Evolutionary conservation across 345 rosid species (phyloP), one percentile per base, ranked within the genome.

Genomic region (Zanthoxylum bungeanum): DNA sequence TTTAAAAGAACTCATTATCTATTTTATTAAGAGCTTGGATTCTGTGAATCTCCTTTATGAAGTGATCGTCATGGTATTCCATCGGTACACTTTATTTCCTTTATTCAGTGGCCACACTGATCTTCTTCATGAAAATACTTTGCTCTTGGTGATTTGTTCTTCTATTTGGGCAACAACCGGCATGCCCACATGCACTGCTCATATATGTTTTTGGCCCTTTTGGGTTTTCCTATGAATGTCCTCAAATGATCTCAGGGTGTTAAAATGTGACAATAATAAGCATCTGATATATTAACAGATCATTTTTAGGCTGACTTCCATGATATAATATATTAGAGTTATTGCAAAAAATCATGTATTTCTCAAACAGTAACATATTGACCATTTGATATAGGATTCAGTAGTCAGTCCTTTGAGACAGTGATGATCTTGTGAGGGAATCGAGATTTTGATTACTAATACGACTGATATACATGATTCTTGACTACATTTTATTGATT

Each of bases 41-140:
- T 69, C 21, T 64, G 51, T 37, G 40, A 34, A 16, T 56, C 36
- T 72, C 70, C 60, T 66, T 57, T 30, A n/a, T n/a, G n/a, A n/a
- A n/a, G n/a, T n/a, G 42, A 31, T 50, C 39, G 31, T 22, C 49
- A 21, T 31, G 21, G 33, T 50, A 12, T 67, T 37, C 69, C 44
- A n/a, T 47, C 30, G 9, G 4, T 30, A 49, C 39, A 17, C 14
- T 68, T 53, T 42, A 40, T 69, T 58, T 58, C 60, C 40, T 27
- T 66, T 30, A 36, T 36, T 50, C 25, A 3, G 62, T n/a, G 4
- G n/a, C 33, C 47, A 24, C 11, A 9, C 16, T 55, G 19, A 36
- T 33, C 46, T 51, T 33, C 31, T 51, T 51, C 21, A 10, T 17
- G 59, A 30, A 50, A 64, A 36, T 52, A n/a, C 25, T 0, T 33